Base-by-base conservation (phyloP, 768 basidiomycete genomes). In the Kwoniella sp. region DNA sequence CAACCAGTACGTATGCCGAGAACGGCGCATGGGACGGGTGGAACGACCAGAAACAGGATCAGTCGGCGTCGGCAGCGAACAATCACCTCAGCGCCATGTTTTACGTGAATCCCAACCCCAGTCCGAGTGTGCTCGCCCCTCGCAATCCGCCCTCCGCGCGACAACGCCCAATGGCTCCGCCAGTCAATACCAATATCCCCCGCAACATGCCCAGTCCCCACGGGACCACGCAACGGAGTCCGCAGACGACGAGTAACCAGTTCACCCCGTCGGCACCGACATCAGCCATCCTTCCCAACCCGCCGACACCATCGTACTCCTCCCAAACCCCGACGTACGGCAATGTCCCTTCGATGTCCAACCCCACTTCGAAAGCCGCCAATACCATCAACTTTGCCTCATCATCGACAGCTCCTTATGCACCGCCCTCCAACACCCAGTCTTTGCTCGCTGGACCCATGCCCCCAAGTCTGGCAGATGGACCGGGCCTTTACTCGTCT, bases 401-500 rank as follows among this genome's bases (percentile, higher is more conserved):
- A 12, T 67, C 58, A 2, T 69, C 62, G 19, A 53, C 49, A 12
- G 60, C 50, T n/a, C 67, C 60, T 8, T 73, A 60, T 46, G 67
- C 62, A 8, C 67, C 62, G 15, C 65, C 55, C 1, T 56, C 59
- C 43, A 69, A 62, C 43, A 64, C 50, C 15, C 55, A 33, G 28
- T 55, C 39, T 17, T 44, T 59, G 12, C 55, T 61, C 36, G 53
- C 46, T 22, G 61, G 50, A 38, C 66, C 57, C 25, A 59, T 51
- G 42, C 53, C 45, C 11, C 62, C 56, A 28, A 53, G 50, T 26
- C 50, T 61, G 15, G 37, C 60, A 23, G 70, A 65, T 33, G 68
- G 70, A 22, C 74, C 76, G 1, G 77, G 77, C 2, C 79, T 96
- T 2, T 99, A 99, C 76, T 91, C 89, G 1, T 78, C 84, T 0